phyloP scores from a whole-genome alignment of 495 filamentous ascomycete genomes.

The Elaphomyces granulatus region DNA sequence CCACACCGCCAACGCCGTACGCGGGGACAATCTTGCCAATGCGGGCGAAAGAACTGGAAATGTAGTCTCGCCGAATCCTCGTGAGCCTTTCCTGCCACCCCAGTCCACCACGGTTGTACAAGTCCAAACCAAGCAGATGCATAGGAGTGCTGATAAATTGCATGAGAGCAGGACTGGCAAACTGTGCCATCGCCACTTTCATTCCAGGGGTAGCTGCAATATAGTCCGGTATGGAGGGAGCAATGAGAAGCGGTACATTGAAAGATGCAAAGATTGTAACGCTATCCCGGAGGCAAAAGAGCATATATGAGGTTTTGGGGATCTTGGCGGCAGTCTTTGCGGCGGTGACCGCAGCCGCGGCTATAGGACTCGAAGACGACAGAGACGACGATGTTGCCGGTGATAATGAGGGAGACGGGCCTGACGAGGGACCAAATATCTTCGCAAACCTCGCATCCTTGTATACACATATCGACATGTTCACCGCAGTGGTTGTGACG shows the following conservation, averaged over 20 bases:
- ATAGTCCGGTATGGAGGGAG: constrained; percentile 30
- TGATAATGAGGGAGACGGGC: constrained; percentile 6
- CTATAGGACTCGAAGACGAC: constrained; percentile 20
- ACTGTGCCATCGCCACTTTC: constrained; percentile 56
- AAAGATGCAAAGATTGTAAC: constrained; percentile 89
- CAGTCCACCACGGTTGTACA: constrained; percentile 60
- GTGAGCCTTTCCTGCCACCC: constrained; percentile 43
- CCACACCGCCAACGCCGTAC: constrained; percentile 84
- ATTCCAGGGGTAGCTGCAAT: constrained; percentile 38
- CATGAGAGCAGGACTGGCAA: constrained; percentile 62
- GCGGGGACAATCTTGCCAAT: constrained; percentile 88
- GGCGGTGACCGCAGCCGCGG: constrained; percentile 5
- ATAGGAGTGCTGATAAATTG: constrained; percentile 75
- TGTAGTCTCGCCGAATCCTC: constrained; percentile 62
- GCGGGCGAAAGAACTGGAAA: constrained; percentile 58
- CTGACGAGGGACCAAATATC: constrained; percentile 49
- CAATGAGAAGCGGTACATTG: constrained; percentile 71
- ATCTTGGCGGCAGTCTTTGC: constrained; percentile 16
- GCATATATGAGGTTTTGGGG: constrained; percentile 44
- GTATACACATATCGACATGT: constrained; percentile 82
- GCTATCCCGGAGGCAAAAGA: constrained; percentile 78
- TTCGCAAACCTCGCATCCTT: constrained; percentile 81
- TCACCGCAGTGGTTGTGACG: constrained; percentile 62
- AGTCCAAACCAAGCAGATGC: constrained; percentile 75
- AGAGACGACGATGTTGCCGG: constrained; percentile 38